Conservation (phyloP, 306 rosid genomes). For the Castanea sativa region DNA sequence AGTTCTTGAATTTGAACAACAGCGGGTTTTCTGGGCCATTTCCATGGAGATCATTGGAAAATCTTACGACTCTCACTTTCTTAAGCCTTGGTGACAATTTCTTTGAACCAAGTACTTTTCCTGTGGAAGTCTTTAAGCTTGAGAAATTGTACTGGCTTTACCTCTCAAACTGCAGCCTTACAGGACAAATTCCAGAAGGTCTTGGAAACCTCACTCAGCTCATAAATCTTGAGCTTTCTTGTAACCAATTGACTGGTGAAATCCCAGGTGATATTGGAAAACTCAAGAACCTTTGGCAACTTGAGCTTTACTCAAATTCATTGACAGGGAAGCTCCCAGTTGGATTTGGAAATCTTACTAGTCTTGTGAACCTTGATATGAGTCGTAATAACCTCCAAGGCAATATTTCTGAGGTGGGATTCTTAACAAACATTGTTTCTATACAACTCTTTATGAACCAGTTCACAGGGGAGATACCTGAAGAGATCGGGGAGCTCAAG, state of each 20-base stretch:
- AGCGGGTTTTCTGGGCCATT: conserved; percentile 68
- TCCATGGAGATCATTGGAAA: conserved; percentile 81
- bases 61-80: conserved; percentile 49
- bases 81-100: conserved; percentile 79
- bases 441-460: conserved; percentile 59
- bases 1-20: conserved; percentile 48
- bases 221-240: conserved; percentile 62
- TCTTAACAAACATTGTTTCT: conserved; percentile 45
- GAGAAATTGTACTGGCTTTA: conserved; percentile 72
- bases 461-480: conserved; percentile 60
- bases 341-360: conserved; percentile 69
- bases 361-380: conserved; percentile 55
- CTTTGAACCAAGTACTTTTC: conserved; percentile 42
- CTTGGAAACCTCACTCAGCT: conserved; percentile 74
- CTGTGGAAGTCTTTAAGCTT: conserved; percentile 57
- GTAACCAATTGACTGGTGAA: conserved; percentile 51
- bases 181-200: conserved; percentile 53
- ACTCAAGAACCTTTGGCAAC: conserved; percentile 50
- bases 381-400: conserved; percentile 61
- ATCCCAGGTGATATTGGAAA: conserved; percentile 60
- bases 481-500: conserved; percentile 63
- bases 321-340: conserved; percentile 57
- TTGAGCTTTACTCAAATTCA: conserved; percentile 60
- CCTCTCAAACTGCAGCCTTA: conserved; percentile 64
- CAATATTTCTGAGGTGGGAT: conserved; percentile 58